A percentile compares a stretch with the other conserved stretches of the same genome.
phyloP scores from a whole-genome alignment of 352 stramenopile genomes.

The Pythium aquatile region DNA sequence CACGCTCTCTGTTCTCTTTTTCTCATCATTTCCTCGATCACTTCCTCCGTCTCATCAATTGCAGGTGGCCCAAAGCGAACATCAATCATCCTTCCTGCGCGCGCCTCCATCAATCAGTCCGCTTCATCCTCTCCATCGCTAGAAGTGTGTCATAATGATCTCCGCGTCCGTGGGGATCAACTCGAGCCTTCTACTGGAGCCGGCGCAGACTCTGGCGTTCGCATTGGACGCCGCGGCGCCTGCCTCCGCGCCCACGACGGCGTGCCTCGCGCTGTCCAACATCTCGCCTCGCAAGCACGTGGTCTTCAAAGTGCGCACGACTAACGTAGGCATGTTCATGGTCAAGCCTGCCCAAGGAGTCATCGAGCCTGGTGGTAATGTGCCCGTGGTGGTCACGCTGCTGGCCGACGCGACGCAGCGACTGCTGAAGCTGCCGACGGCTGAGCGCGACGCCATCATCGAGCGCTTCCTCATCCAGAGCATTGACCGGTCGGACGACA shows the following conservation, averaged over 20 bases:
- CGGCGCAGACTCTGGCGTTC: slow-evolving; percentile 57
- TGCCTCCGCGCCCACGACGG: slow-evolving; percentile 6
- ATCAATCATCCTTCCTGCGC: not conserved
- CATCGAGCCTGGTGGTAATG: slow-evolving; percentile 36
- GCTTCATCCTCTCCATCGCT: not conserved
- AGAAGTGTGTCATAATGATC: slow-evolving; percentile 44
- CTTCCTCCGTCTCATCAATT: not conserved
- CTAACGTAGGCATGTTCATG: slow-evolving; percentile 71
- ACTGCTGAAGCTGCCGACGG: slow-evolving; percentile 35
- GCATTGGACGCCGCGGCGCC: slow-evolving; percentile 15
- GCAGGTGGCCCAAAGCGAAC: not conserved
- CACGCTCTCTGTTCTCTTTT: not conserved
- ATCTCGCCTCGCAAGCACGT: slow-evolving; percentile 56
- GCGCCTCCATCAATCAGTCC: not conserved
- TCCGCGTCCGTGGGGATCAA: slow-evolving; percentile 63
- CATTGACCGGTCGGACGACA: slow-evolving; percentile 34
- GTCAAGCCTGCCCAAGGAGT: slow-evolving; percentile 69
- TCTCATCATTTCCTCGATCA: not conserved
- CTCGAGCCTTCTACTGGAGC: slow-evolving; percentile 75
- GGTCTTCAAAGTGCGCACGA: slow-evolving; percentile 77
- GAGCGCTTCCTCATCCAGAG: slow-evolving; percentile 39
- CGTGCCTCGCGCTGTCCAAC: slow-evolving; percentile 55
- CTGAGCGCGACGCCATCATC: slow-evolving; percentile 46
- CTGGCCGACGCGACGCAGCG: slow-evolving; percentile 29
- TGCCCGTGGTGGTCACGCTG: slow-evolving; percentile 43